These are phyloP conservation scores for Wickerhamomyces alni DNA, from an alignment of 805 yeast species.

Conservation along the genomic window DNA sequence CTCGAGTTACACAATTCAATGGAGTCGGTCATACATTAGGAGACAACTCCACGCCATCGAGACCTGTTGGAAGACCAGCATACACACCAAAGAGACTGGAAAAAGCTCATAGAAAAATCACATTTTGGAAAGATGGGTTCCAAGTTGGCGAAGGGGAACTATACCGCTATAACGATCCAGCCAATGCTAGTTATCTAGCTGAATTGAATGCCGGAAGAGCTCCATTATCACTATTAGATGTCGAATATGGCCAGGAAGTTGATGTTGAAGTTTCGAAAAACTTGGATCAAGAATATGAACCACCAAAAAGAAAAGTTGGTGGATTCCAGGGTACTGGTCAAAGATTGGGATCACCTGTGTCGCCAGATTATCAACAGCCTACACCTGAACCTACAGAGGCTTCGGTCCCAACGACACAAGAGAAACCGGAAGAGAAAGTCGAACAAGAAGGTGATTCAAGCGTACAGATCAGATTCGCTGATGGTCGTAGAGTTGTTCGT, in stretches of 20 bases:
- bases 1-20: slow-evolving; percentile 28
- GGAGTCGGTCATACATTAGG: slow-evolving; percentile 40
- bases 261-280: slow-evolving; percentile 82
- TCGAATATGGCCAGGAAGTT: slow-evolving; percentile 86
- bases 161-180: slow-evolving; percentile 86
- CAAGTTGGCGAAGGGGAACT: slow-evolving; percentile 89
- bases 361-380: slow-evolving; percentile 47
- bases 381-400: slow-evolving; percentile 5
- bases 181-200: slow-evolving; percentile 68
- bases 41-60: slow-evolving; percentile 26
- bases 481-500: slow-evolving; percentile 64
- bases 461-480: slow-evolving; percentile 80
- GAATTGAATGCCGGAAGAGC: slow-evolving; percentile 89
- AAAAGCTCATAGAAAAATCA: slow-evolving; percentile 72
- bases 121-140: slow-evolving; percentile 96
- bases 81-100: slow-evolving; percentile 27
- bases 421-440: slow-evolving; percentile 20
- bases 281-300: slow-evolving; percentile 70
- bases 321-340: slow-evolving; percentile 80
- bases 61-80: slow-evolving; percentile 29
- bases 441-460: slow-evolving; percentile 55
- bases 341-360: slow-evolving; percentile 85
- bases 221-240: slow-evolving; percentile 76
- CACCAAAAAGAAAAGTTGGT: slow-evolving; percentile 56
- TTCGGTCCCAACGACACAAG: slow-evolving; percentile 15